These are phyloP conservation scores for Neofusicoccum sp. DNA, from an alignment of 2,329 filamentous ascomycete species.

Conservation along the genomic window DNA sequence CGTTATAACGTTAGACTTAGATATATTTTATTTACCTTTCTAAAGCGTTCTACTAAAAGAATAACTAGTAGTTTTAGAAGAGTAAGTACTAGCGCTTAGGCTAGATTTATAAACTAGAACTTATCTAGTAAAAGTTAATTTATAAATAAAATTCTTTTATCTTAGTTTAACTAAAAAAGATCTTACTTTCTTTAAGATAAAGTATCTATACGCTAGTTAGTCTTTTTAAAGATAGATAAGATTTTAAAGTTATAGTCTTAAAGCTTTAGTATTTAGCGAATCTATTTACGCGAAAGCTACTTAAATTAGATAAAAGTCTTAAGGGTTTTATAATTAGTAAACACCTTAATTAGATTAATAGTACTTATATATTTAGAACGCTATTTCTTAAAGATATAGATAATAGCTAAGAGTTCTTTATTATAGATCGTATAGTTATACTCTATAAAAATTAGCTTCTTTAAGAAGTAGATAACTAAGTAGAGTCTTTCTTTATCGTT, in stretches of 20 bases:
- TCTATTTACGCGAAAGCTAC: background rate
- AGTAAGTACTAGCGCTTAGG: too few species aligned
- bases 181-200: background rate
- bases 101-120: too few species aligned
- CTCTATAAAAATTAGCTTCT: constrained; percentile 24
- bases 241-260: background rate
- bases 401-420: constrained; percentile 31
- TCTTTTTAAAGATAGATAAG: background rate
- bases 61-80: too few species aligned
- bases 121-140: background rate
- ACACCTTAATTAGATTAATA: constrained; percentile 22
- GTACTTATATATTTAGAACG: background rate
- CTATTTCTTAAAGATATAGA: constrained; percentile 17
- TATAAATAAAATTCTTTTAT: background rate
- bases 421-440: constrained; percentile 32
- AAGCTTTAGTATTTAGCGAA: background rate
- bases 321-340: constrained; percentile 30
- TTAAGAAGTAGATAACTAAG: constrained; percentile 24
- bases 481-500: background rate
- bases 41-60: too few species aligned
- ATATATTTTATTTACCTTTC: too few species aligned
- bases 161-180: background rate
- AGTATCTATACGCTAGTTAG: background rate
- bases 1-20: too few species aligned
- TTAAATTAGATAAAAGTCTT: constrained; percentile 28